Base-by-base conservation (phyloP, 306 rosid species). In the Glycine tomentella region DNA sequence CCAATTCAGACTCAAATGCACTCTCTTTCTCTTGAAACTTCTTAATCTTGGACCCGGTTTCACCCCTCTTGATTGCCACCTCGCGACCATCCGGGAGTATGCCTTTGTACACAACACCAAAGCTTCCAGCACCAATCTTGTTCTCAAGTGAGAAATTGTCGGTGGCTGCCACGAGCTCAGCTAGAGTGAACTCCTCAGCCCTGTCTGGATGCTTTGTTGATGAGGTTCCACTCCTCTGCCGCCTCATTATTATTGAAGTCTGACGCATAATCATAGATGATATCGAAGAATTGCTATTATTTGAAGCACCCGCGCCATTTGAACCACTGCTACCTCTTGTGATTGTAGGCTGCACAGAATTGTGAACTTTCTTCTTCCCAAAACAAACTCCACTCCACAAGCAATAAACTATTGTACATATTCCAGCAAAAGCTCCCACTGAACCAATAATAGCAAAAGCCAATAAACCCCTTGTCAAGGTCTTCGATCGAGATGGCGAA, bases 191-290 rank as follows among this genome's bases (percentile, higher is more conserved):
- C 46, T 91, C 98, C 85, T 92, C 97, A 0, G 97, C 97, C 71
- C 75, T 84, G 17, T 94, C 97, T 1, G 92, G 36, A 31, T 92
- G 97, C 70, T 95, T 95, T 0, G 89, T 76, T 2, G 98, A 92
- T 1, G 98, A 95, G 4, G 98, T 87, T 20, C 98, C 98, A 51
- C 98, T 95, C 84, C 98, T 90, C 84, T 92, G 97, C 11, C 98
- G 91, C 80, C 95, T 80, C 92, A 95, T 95, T n/a, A 92, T 87
- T 46, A 90, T 75, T 0, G 98, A 95, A 4, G 92, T 89, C 34
- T 92, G 95, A 4, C 97, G 92, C 72, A 79, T 80, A 49, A 91
- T 89, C n/a, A 84, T 89, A 8, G 90, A 84, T 3, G 93, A 87
- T 20, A 92, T 75, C 3, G 91, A 95, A 42, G 90, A 92, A 2